Percentiles rank a stretch among this genome's conserved stretches.
These are phyloP conservation scores for Russula vinacea DNA, from an alignment of 768 basidiomycete species.

Conservation along the genomic window DNA sequence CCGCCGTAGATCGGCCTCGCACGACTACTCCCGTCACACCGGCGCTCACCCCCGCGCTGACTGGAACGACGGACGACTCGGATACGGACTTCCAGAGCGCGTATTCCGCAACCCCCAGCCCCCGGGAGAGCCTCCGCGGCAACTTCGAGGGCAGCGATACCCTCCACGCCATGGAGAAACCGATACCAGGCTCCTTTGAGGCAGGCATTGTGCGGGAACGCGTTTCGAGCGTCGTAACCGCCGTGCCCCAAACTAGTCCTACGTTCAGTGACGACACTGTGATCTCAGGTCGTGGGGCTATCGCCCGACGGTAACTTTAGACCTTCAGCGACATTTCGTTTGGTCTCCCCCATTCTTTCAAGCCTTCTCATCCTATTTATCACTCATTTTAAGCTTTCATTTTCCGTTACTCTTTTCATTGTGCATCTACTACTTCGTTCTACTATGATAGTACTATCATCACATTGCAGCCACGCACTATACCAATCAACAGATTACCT, in stretches of 20 bases:
- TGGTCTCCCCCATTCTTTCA: background rate
- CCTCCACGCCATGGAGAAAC: conserved; percentile 33
- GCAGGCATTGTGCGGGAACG: conserved; percentile 49
- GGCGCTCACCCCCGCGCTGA: conserved; percentile 30
- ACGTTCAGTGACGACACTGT: conserved; percentile 44
- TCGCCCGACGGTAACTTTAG: conserved; percentile 9
- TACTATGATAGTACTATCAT: background rate
- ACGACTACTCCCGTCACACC: conserved; percentile 28
- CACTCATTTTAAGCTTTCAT: conserved; percentile 20
- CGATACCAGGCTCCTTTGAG: conserved; percentile 34
- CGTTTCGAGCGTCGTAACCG: conserved; percentile 52
- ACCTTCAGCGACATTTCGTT: background rate
- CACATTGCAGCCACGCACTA: conserved; percentile 11
- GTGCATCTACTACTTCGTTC: conserved; percentile 8
- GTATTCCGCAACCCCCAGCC: conserved; percentile 59
- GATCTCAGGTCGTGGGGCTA: conserved; percentile 8
- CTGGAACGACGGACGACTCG: conserved; percentile 32
- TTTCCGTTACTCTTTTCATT: conserved; percentile 10
- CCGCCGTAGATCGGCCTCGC: background rate
- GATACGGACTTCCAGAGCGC: conserved; percentile 76
- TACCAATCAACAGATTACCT: conserved; percentile 9
- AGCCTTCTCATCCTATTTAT: conserved; percentile 22
- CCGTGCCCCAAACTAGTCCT: conserved; percentile 44
- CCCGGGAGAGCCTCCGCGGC: conserved; percentile 57
- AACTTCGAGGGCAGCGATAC: conserved; percentile 39